phyloP scores from a whole-genome alignment of 495 filamentous ascomycete species.

The Penicilliopsis zonata region DNA sequence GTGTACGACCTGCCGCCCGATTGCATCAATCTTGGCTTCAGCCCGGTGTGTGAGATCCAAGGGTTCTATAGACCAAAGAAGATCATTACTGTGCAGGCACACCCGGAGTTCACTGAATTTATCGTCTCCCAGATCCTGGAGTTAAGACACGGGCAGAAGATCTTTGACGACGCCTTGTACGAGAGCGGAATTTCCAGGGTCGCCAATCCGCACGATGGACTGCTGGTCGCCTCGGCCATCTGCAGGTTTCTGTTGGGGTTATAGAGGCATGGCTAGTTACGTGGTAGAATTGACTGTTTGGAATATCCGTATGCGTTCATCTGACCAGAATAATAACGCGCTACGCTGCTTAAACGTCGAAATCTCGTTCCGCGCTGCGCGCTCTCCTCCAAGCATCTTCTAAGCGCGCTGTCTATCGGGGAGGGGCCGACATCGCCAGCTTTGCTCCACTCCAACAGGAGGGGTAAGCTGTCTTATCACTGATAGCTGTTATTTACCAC shows the following conservation, averaged over 20 bases:
- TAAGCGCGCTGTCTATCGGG: too few relatives aligned
- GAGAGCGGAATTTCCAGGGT: conserved; percentile 49
- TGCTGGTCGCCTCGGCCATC: conserved; percentile 50
- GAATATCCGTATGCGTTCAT: too few relatives aligned
- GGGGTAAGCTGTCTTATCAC: too few relatives aligned
- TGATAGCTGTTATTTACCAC: too few relatives aligned
- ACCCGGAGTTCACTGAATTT: conserved; percentile 71
- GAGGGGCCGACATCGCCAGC: too few relatives aligned
- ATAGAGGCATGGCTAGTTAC: too few relatives aligned
- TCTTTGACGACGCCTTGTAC: conserved; percentile 53
- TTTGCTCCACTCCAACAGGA: too few relatives aligned
- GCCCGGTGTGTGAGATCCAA: conserved; percentile 54
- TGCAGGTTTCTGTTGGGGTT: conserved; percentile 52
- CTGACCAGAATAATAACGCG: too few relatives aligned
- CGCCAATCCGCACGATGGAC: conserved; percentile 56
- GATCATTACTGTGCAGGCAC: conserved; percentile 70
- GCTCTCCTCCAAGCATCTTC: too few relatives aligned
- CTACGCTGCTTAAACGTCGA: too few relatives aligned
- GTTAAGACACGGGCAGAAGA: conserved; percentile 41
- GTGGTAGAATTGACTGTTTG: neutral
- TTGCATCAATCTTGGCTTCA: conserved; percentile 52
- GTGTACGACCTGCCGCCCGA: conserved; percentile 49
- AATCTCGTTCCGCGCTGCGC: too few relatives aligned
- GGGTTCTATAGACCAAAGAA: conserved; percentile 54
- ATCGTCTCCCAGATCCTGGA: conserved; percentile 58